Base-by-base conservation (phyloP, 2,329 filamentous ascomycete genomes). In the Xylaria sp. region DNA sequence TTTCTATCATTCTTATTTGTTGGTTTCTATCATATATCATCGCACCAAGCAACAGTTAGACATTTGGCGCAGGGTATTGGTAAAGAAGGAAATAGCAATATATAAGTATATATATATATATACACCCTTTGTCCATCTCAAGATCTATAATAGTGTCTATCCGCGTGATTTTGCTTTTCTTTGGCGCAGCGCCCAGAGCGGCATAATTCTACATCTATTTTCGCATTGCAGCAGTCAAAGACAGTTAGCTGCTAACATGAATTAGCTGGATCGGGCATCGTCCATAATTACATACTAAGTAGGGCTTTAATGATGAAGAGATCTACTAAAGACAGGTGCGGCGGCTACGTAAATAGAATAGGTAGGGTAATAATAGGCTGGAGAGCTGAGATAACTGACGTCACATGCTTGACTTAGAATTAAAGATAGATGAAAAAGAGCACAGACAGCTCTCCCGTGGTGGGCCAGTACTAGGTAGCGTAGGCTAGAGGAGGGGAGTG, bases 341-440 rank as follows among this genome's bases (percentile, higher is more conserved):
- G 44, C 21, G 21, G 44, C 44, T 47, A 40, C n/a, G 32, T 35
- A 35, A 10, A 35, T 35, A 35, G 32, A 10, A n/a, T n/a, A n/a
- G n/a, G n/a, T n/a, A n/a, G n/a, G n/a, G n/a, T n/a, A n/a, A n/a
- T 9, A 35, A 35, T 44, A 44, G 40, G 40, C 13, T 47, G n/a
- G n/a, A 18, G 44, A 10, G n/a, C 44, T 18, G n/a, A 21, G 18
- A 47, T 47, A 23, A 60, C 51, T 71, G 69, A 71, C 69, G 69
- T 71, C 69, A 70, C 47, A 58, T 32, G 44, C 37, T 21, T 37
- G 32, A 5, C 32, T 35, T 40, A 10, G 1, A 18, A 18, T n/a
- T 6, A 44, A 18, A 42, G 5, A 42, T 42, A 42, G 1, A 42
- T 16, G 9, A 13, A 25, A 29, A 32, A 29, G 5, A 10, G 12